Evolutionary conservation across 2,329 filamentous ascomycete genomes (phyloP), one percentile per base, ranked within the genome.

Genomic region (Beauveria australis): DNA sequence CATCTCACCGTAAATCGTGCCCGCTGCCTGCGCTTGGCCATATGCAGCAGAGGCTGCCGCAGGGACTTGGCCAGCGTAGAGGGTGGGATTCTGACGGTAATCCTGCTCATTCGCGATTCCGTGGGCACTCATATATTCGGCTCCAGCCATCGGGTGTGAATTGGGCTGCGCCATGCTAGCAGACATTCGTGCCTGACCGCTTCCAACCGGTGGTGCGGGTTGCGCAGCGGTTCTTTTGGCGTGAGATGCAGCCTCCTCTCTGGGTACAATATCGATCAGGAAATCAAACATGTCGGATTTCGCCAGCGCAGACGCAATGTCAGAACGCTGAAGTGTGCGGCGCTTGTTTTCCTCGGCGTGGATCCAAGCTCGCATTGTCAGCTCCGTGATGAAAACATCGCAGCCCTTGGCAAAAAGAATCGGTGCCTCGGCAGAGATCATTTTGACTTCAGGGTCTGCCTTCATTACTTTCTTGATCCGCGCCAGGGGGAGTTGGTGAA

Each of bases 241-340:
- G 71, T 92, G 91, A 24, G 89, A 86, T 10, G 89, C 83, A 41
- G 93, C 92, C 74, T 99, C 94, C 74, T 99, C 94, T 57, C 94
- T 88, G 3, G 94, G 94, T 6, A 99, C 94, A 64, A 99, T 99
- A 72, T 99, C 94, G 72, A 99, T 99, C 62, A 99, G 81, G 76
- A 99, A 99, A 77, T 99, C 94, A 74, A 99, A 99, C 94, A 99
- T 99, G 78, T 99, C 94, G 24, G 92, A 97, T 77, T 99, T 99
- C 63, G 91, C 89, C 26, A 99, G 81, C 16, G 94, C 94, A 12
- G 92, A 95, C 24, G 94, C 94, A 72, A 99, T 99, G 71, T 99
- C 94, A 61, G 91, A 96, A 55, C 94, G 86, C 75, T 99, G 94
- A 46, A 99, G 80, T 1, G 94, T 99, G 48, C 94, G 87, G 33